phyloP scores from a whole-genome alignment of 805 yeast species.

The Myxozyma kluyveri region DNA sequence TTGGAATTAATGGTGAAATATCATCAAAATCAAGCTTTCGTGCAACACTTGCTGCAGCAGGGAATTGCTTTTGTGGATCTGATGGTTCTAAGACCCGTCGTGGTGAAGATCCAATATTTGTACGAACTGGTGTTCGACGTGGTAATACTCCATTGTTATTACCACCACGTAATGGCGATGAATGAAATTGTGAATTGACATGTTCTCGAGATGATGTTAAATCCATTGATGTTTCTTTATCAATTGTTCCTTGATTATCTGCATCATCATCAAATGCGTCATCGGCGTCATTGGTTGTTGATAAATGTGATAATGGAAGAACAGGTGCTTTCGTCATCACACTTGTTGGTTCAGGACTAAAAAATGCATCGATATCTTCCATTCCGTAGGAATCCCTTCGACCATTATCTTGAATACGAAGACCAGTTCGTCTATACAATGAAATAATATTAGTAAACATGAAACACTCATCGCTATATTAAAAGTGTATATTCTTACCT shows the following conservation, averaged over 20 bases:
- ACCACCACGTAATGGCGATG: conserved; percentile 8
- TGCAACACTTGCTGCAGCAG: conserved; percentile 10
- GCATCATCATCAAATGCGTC: conserved; percentile 1
- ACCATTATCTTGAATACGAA: conserved; percentile 31
- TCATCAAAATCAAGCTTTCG: conserved; percentile 17
- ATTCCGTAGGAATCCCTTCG: conserved; percentile 30
- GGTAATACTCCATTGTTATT: conserved; percentile 11
- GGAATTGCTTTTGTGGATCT: not conserved
- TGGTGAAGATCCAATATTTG: conserved; percentile 28
- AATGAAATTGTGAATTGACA: not conserved
- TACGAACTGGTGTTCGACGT: conserved; percentile 28
- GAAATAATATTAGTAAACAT: not conserved
- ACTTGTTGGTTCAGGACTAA: conserved; percentile 23
- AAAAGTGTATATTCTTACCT: conserved; percentile 7
- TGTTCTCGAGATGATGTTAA: conserved; percentile 9
- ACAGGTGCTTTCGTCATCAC: not conserved
- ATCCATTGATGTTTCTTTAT: conserved; percentile 22
- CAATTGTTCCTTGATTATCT: no score
- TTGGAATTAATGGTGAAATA: not conserved
- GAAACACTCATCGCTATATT: no score
- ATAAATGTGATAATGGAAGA: not conserved
- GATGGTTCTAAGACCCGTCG: conserved; percentile 9
- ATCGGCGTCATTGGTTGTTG: not conserved
- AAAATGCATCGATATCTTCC: conserved; percentile 32
- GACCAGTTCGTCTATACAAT: conserved; percentile 29